Conservation (phyloP, 805 yeast genomes). For the Candida adriatica region DNA sequence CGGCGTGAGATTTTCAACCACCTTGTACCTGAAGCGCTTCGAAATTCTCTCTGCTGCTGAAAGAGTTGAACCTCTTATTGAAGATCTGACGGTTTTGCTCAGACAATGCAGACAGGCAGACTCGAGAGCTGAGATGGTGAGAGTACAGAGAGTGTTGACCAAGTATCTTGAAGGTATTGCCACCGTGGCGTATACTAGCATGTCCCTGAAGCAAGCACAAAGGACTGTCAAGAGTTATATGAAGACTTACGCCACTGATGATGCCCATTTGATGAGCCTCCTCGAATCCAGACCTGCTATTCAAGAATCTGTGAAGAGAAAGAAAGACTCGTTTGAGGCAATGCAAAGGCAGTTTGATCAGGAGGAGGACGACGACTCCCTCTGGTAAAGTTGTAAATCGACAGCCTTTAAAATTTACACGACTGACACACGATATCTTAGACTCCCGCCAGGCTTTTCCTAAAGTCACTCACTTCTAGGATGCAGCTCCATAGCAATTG, state of each 20-base stretch:
- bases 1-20: constrained; percentile 6
- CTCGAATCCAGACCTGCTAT: background rate
- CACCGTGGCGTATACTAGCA: constrained; percentile 4
- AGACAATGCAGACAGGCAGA: constrained; percentile 3
- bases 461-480: too few species aligned
- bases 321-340: constrained; percentile 15
- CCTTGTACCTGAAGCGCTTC: constrained; percentile 10
- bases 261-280: constrained; percentile 2
- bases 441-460: too few species aligned
- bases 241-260: constrained; percentile 4
- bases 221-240: constrained; percentile 3
- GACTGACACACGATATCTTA: too few species aligned
- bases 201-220: constrained; percentile 6
- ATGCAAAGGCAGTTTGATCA: constrained; percentile 24
- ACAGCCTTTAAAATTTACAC: too few species aligned
- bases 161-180: constrained; percentile 8
- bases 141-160: constrained; percentile 11
- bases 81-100: constrained; percentile 11
- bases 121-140: constrained; percentile 1
- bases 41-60: constrained; percentile 5
- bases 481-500: too few species aligned
- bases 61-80: constrained; percentile 5
- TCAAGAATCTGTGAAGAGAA: constrained; percentile 1
- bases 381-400: constrained; percentile 23
- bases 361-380: constrained; percentile 25